phyloP scores from a whole-genome alignment of 1,139 yeast species.

The Candida sanyaensis region DNA sequence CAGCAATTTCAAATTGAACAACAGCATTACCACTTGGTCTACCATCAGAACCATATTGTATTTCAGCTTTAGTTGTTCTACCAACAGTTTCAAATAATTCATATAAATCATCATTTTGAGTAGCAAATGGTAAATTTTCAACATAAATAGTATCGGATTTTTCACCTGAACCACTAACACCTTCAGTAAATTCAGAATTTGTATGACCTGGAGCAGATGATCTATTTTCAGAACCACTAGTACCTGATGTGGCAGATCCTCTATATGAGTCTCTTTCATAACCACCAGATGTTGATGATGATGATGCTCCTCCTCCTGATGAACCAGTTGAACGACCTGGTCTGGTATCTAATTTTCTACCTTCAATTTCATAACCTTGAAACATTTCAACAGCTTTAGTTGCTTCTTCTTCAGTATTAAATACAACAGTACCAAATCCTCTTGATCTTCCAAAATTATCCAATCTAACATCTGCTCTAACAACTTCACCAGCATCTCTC shows the following conservation, averaged over 20 bases:
- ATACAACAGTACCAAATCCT: conserved; percentile 83
- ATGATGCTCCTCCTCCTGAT: neutral
- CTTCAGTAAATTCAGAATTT: conserved; percentile 61
- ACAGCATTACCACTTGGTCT: conserved; percentile 84
- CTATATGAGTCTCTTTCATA: conserved; percentile 6
- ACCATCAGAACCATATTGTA: conserved; percentile 63
- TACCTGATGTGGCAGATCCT: conserved; percentile 3
- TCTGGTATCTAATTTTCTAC: conserved; percentile 69
- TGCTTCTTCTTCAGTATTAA: conserved; percentile 61
- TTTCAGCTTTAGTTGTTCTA: conserved; percentile 72
- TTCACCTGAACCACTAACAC: conserved; percentile 66
- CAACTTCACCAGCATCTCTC: conserved; percentile 72
- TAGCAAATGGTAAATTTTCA: conserved; percentile 83
- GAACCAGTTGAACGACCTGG: conserved; percentile 42
- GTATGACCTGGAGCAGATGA: conserved; percentile 13
- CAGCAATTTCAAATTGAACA: conserved; percentile 70
- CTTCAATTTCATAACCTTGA: conserved; percentile 68
- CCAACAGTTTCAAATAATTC: conserved; percentile 90
- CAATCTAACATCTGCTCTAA: conserved; percentile 76
- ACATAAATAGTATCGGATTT: conserved; percentile 67
- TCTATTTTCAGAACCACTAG: neutral
- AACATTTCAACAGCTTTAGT: conserved; percentile 60
- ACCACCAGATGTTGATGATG: neutral
- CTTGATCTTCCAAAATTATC: conserved; percentile 76
- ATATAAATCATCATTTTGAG: conserved; percentile 79